Evolutionary conservation across 768 basidiomycete genomes (phyloP), one percentile per base, ranked within the genome.

Genomic region (Auricularia sp.): DNA sequence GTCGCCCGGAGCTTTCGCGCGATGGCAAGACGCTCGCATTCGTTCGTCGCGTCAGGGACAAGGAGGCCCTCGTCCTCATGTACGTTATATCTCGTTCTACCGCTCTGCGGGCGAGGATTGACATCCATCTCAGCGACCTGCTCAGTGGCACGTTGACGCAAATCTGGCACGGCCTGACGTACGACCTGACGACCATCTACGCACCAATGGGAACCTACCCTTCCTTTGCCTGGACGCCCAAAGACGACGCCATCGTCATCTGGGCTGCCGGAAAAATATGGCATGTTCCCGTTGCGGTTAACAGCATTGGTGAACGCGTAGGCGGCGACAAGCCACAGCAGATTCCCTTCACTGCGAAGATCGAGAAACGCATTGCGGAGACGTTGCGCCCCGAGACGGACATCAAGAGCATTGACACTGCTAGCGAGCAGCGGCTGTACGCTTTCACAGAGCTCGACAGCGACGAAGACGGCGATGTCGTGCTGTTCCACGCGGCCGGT

Each of bases 171-270:
- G 88, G 87, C 0, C 77, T 90, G 39, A 85, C 81, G 2, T 89
- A 88, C 69, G 88, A 90, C 71, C 77, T 85, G 24, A 78, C 78
- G 24, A 71, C 73, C 8, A 78, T 89, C 62, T 89, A 84, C 10
- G 86, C 88, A 10, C 89, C 89, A 0, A 90, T 89, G 87, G 87
- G 88, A 8, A 90, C 88, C 51, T 90, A 90, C 68, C 89, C 88
- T 0, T 85, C 87, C 1, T 90, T 87, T 69, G 80, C 88, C 8
- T 90, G 90, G 73, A 81, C 84, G 0, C 85, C 85, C 0, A 73
- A 76, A 18, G 83, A 84, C 65, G 78, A 81, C 65, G 85, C 82
- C 1, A 75, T 90, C 63, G 78, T 90, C 66, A 85, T 90, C 63
- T 90, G 88, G 88, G 86, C 88, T 3, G 82, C 85, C 1, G 88